Evolutionary conservation across 192 early-diverging fungal species (phyloP).

Genomic region (Linnemannia elongata): DNA sequence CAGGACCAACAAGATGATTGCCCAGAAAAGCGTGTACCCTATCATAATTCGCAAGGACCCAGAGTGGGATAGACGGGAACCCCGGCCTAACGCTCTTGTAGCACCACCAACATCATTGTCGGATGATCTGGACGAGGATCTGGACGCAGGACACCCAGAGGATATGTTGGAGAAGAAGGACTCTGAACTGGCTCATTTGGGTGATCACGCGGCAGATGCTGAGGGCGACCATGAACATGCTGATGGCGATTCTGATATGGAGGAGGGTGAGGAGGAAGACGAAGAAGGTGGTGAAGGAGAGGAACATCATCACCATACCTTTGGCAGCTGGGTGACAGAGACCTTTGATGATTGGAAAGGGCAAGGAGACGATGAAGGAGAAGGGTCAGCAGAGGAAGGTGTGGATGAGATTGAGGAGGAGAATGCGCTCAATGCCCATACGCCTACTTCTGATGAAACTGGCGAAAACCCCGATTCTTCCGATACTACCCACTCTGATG

Average conservation of each 20-base stretch:
- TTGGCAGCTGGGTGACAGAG: slow-evolving; percentile 2
- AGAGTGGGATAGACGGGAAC: slow-evolving; percentile 8
- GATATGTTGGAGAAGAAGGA: slow-evolving; percentile 28
- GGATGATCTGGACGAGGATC: not conserved
- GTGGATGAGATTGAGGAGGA: slow-evolving; percentile 1
- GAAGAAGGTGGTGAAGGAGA: slow-evolving; percentile 4
- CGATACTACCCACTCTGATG: not conserved
- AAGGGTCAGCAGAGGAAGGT: not conserved
- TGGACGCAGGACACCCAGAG: not conserved
- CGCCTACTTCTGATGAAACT: slow-evolving; percentile 7
- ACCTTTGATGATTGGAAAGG: slow-evolving; percentile 11
- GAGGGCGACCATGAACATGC: not conserved
- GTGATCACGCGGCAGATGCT: not conserved
- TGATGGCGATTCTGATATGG: not conserved
- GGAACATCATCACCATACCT: not conserved
- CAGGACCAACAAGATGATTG: slow-evolving; percentile 33
- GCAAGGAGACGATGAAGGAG: not conserved
- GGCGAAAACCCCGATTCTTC: not conserved
- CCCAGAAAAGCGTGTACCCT: slow-evolving; percentile 32
- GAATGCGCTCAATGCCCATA: slow-evolving; percentile 1
- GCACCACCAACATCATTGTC: not conserved
- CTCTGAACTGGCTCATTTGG: slow-evolving; percentile 16
- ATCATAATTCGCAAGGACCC: slow-evolving; percentile 21
- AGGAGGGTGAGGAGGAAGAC: slow-evolving; percentile 2
- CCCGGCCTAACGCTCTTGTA: not conserved